Conservation (phyloP, 495 filamentous ascomycete species). For the Penicillium roqueforti region DNA sequence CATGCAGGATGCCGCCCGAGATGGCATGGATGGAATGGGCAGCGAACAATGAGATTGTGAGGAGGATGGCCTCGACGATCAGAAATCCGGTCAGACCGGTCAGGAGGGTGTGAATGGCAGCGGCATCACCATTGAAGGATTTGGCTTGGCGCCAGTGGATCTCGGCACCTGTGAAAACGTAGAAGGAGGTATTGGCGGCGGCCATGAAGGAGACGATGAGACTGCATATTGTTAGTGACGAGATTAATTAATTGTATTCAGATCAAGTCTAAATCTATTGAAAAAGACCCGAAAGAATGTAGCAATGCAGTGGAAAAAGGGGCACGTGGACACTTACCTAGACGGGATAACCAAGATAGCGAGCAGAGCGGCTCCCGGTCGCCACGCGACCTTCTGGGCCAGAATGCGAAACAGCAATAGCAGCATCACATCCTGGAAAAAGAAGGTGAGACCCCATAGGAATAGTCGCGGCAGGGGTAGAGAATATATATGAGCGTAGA, state of each 20-base stretch:
- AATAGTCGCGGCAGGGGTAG: slow-evolving; percentile 29
- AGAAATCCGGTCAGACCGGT: slow-evolving; percentile 38
- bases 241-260: no score
- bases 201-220: slow-evolving; percentile 36
- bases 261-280: no score
- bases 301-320: neutral
- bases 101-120: slow-evolving; percentile 34
- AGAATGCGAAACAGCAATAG: slow-evolving; percentile 29
- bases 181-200: slow-evolving; percentile 36
- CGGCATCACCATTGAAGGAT: slow-evolving; percentile 33
- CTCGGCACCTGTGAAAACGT: slow-evolving; percentile 36
- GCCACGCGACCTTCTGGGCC: slow-evolving; percentile 24
- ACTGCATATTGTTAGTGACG: slow-evolving; percentile 10
- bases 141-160: slow-evolving; percentile 42
- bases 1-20: slow-evolving; percentile 29
- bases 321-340: slow-evolving; percentile 27
- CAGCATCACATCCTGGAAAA: slow-evolving; percentile 38
- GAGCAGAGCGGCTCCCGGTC: slow-evolving; percentile 17
- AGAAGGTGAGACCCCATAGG: slow-evolving; percentile 37
- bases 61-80: slow-evolving; percentile 30
- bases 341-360: slow-evolving; percentile 30
- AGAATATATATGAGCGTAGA: slow-evolving; percentile 36
- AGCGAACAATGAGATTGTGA: slow-evolving; percentile 25
- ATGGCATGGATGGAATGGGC: slow-evolving; percentile 22
- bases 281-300: no score